These are phyloP conservation scores for Pulicaria dysenterica DNA, from an alignment of 129 eudicot genomes.

Conservation along the genomic window DNA sequence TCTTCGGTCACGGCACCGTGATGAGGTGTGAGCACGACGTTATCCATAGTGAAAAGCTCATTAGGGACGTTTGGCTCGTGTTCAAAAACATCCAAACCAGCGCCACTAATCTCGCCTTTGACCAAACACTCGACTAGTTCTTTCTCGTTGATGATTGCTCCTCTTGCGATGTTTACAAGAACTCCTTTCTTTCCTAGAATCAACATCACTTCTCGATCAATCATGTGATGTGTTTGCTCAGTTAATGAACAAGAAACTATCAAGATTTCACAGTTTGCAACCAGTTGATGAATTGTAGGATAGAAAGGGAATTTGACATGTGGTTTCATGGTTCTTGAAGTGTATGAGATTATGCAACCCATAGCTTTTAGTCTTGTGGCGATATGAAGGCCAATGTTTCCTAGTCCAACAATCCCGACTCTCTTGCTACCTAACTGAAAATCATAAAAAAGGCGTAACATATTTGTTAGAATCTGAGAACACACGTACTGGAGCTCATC, in stretches of 20 bases:
- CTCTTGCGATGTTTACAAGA: conserved; percentile 65
- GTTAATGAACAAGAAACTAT: conserved; percentile 63
- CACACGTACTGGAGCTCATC: no score
- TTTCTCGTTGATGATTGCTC: conserved; percentile 65
- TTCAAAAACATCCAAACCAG: conserved; percentile 88
- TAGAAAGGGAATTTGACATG: conserved; percentile 45
- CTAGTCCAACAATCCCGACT: conserved; percentile 86
- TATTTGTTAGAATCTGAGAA: background rate
- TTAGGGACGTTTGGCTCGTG: conserved; percentile 58
- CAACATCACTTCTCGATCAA: conserved; percentile 54
- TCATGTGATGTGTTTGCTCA: conserved; percentile 60
- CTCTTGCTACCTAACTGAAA: conserved; percentile 68
- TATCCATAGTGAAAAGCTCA: conserved; percentile 58
- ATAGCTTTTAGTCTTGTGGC: conserved; percentile 77
- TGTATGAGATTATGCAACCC: conserved; percentile 63
- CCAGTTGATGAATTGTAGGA: conserved; percentile 45
- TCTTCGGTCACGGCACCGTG: conserved; percentile 58
- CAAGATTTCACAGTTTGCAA: conserved; percentile 48
- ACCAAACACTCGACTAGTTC: conserved; percentile 59
- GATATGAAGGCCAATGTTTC: conserved; percentile 66
- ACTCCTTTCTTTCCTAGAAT: conserved; percentile 64
- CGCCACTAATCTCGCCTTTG: conserved; percentile 71
- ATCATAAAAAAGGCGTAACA: background rate
- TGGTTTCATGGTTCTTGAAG: conserved; percentile 64
- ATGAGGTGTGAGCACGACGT: conserved; percentile 78